Conservation (phyloP, 2,329 filamentous ascomycete species). For the Diplodia scrobiculata region DNA sequence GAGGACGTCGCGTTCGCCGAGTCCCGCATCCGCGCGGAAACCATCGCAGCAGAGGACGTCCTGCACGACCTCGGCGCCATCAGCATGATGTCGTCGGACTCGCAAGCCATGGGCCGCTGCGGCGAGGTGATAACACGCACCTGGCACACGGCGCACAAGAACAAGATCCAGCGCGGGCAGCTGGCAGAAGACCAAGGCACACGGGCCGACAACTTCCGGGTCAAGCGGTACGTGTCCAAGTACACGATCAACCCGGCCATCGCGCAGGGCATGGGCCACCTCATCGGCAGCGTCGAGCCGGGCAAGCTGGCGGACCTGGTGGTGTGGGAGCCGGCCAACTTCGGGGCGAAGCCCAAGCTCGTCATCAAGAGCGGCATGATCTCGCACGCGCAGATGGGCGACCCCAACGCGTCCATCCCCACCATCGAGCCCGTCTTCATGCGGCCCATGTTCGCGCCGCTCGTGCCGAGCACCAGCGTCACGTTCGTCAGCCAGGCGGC, state of each 20-base stretch:
- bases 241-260: conserved; percentile 95
- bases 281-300: conserved; percentile 83
- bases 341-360: conserved; percentile 79
- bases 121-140: conserved; percentile 91
- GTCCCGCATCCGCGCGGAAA: conserved; percentile 90
- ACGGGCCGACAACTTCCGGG: conserved; percentile 83
- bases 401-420: conserved; percentile 66
- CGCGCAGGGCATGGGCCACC: conserved; percentile 83
- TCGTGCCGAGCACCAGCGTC: conserved; percentile 71
- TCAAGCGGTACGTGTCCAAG: conserved; percentile 91
- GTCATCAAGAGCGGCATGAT: conserved; percentile 90
- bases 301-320: conserved; percentile 90
- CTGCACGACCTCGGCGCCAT: conserved; percentile 93
- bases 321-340: conserved; percentile 80
- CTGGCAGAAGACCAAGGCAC: conserved; percentile 77
- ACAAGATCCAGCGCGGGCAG: conserved; percentile 78
- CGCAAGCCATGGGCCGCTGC: conserved; percentile 94
- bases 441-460: conserved; percentile 80
- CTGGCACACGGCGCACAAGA: conserved; percentile 98
- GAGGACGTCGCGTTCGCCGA: conserved; percentile 97
- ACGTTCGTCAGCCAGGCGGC: conserved; percentile 80
- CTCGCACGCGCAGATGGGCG: conserved; percentile 74
- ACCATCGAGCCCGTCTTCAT: conserved; percentile 82
- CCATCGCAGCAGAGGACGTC: conserved; percentile 94
- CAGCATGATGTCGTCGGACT: conserved; percentile 96